Evolutionary conservation across 1,139 yeast species (phyloP), one percentile per base, ranked within the genome.

Genomic region (Lodderomyces metapsilosis): DNA sequence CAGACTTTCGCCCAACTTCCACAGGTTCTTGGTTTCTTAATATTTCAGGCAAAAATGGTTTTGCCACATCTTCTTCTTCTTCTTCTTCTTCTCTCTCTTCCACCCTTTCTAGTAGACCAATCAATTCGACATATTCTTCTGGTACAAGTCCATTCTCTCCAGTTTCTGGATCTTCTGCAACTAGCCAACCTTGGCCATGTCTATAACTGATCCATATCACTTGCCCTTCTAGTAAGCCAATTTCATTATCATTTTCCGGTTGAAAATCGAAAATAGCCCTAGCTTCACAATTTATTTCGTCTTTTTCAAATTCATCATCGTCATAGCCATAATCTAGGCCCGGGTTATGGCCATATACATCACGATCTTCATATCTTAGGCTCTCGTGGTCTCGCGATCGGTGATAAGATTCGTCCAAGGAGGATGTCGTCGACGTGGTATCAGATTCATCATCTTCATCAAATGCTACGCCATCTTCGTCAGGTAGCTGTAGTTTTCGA

Each of bases 171-270:
- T 87, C 91, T 52, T 84, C 88, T 0, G 98, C 98, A 38, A 92
- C 98, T 4, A 94, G 73, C 99, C 98, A 92, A 5, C 99, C 99
- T 59, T 92, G 97, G 16, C 98, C 98, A 59, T 92, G 96, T 48
- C 95, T 78, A 61, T 91, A 91, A 45, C 85, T 81, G 24, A 92
- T 85, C 79, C 92, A 84, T 3, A 94, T 80, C 15, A 80, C 62
- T 62, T 92, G 98, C 31, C 96, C 96, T 53, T 86, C 95, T 7
- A 62, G 63, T 33, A 92, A 66, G 11, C 77, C 80, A 40, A 91
- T 81, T 56, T 92, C 99, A 59, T 92, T 92, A 52, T 88, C 96
- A 61, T 92, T 92, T 58, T 92, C 98, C 0, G 98, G 96, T 24
- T 68, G 73, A 58, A 92, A 92, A 53, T 91, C 94, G 61, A 89